phyloP scores from a whole-genome alignment of 2,329 filamentous ascomycete genomes.

The Diaporthe ampelina region DNA sequence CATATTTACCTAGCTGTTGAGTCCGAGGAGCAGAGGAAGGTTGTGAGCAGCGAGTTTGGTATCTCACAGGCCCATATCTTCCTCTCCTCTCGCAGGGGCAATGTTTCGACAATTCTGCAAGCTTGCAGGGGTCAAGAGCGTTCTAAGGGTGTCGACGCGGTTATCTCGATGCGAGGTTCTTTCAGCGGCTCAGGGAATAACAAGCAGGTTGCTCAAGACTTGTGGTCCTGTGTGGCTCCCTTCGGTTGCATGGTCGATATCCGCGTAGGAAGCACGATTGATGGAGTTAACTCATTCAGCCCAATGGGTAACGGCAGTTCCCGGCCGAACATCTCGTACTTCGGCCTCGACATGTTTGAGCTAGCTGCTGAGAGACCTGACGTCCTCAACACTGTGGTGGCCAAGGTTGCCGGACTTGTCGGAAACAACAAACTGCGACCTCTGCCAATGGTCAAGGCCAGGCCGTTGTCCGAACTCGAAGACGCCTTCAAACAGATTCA shows the following conservation, averaged over 20 bases:
- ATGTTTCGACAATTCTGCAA: not conserved
- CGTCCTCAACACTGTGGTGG: slow-evolving; percentile 55
- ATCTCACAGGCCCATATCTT: slow-evolving; percentile 44
- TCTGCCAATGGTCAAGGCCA: slow-evolving; percentile 52
- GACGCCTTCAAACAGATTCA: slow-evolving; percentile 54
- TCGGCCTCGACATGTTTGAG: slow-evolving; percentile 60
- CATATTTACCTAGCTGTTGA: slow-evolving; percentile 51
- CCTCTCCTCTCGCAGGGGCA: slow-evolving; percentile 47
- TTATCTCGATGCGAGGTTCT: slow-evolving; percentile 47
- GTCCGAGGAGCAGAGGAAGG: slow-evolving; percentile 47
- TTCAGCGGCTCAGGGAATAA: slow-evolving; percentile 56
- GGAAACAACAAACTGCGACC: slow-evolving; percentile 52
- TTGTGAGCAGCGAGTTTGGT: slow-evolving; percentile 43
- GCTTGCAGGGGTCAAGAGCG: not conserved
- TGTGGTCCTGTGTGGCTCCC: slow-evolving; percentile 36
- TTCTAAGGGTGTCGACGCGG: slow-evolving; percentile 33
- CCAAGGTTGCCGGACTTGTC: slow-evolving; percentile 54
- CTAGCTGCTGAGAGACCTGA: slow-evolving; percentile 59
- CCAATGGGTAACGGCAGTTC: not conserved
- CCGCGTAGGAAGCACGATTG: not conserved
- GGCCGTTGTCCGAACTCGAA: slow-evolving; percentile 56
- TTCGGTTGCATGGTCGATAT: slow-evolving; percentile 33
- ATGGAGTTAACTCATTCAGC: not conserved
- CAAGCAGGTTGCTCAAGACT: slow-evolving; percentile 54
- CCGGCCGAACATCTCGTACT: slow-evolving; percentile 52